Conservation (phyloP, 768 basidiomycete species). For the Mycena rosella region DNA sequence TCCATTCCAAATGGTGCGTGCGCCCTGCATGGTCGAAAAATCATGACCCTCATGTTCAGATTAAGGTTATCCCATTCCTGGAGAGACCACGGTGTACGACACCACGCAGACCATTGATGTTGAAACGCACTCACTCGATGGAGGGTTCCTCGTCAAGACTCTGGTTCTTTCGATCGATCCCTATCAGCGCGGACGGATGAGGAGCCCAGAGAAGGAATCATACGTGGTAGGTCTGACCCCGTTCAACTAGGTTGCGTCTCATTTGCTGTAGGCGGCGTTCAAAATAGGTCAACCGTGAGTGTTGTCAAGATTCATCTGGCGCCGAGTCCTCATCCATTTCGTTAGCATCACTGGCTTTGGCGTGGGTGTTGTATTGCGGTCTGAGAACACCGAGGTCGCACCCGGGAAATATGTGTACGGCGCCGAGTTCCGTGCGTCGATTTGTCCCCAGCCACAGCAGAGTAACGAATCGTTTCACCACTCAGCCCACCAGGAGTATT, state of each 20-base stretch:
- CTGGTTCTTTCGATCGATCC: conserved; percentile 60
- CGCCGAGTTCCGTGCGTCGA: neutral
- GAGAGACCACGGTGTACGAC: no score
- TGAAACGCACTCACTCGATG: conserved; percentile 59
- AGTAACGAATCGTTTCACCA: neutral
- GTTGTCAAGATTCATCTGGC: no score
- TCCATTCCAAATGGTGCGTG: conserved; percentile 49
- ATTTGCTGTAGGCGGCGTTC: conserved; percentile 41
- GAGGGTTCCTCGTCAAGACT: conserved; percentile 63
- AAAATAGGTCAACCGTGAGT: conserved; percentile 52
- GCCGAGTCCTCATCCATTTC: neutral
- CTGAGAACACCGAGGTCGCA: conserved; percentile 48
- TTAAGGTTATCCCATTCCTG: conserved; percentile 58
- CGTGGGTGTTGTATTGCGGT: conserved; percentile 60
- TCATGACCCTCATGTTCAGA: no score
- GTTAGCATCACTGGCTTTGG: conserved; percentile 49
- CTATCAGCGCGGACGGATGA: conserved; percentile 57
- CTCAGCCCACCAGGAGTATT: neutral
- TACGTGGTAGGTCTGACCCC: conserved; percentile 38
- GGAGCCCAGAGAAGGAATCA: conserved; percentile 40
- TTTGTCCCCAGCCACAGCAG: no score
- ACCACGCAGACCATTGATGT: conserved; percentile 63
- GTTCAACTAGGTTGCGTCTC: conserved; percentile 5
- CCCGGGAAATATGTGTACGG: conserved; percentile 59
- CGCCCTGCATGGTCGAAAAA: conserved; percentile 2